These are phyloP conservation scores for Berberis thunbergii DNA, from an alignment of 164 flowering plant species.

Conservation along the genomic window DNA sequence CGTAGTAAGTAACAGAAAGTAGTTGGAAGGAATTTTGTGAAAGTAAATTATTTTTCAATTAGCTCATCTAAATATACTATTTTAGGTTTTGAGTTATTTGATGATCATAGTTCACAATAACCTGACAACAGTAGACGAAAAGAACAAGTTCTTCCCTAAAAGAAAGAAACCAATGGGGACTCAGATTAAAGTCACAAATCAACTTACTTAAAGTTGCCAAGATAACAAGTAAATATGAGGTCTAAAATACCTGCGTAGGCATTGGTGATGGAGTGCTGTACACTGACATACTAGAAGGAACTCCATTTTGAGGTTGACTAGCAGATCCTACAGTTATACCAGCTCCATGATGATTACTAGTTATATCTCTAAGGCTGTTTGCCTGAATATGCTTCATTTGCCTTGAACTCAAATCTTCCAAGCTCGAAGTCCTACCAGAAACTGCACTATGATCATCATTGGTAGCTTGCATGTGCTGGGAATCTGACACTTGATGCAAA, in stretches of 20 bases:
- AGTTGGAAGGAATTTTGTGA: no score
- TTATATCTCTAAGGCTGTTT: conserved; percentile 41
- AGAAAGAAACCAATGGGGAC: no score
- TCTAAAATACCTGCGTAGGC: conserved; percentile 60
- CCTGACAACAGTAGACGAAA: no score
- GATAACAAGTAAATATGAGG: no score
- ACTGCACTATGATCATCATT: conserved; percentile 34
- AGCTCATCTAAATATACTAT: no score
- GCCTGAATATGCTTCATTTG: conserved; percentile 45
- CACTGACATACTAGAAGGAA: conserved; percentile 41
- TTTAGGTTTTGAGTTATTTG: no score
- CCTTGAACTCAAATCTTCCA: conserved; percentile 58
- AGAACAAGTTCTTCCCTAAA: no score
- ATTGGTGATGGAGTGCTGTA: conserved; percentile 93
- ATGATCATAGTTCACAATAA: no score
- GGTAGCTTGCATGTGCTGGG: conserved; percentile 24
- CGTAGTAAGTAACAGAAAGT: no score
- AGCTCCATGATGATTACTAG: conserved; percentile 43
- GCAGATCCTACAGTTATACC: conserved; percentile 25
- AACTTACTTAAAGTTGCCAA: no score
- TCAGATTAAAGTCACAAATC: no score
- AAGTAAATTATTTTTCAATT: no score
- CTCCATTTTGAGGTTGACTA: conserved; percentile 43
- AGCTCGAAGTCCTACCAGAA: conserved; percentile 24
- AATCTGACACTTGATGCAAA: conserved; percentile 26